Base-by-base conservation (phyloP, 2,329 filamentous ascomycete species). In the Epichloe glyceriae region DNA sequence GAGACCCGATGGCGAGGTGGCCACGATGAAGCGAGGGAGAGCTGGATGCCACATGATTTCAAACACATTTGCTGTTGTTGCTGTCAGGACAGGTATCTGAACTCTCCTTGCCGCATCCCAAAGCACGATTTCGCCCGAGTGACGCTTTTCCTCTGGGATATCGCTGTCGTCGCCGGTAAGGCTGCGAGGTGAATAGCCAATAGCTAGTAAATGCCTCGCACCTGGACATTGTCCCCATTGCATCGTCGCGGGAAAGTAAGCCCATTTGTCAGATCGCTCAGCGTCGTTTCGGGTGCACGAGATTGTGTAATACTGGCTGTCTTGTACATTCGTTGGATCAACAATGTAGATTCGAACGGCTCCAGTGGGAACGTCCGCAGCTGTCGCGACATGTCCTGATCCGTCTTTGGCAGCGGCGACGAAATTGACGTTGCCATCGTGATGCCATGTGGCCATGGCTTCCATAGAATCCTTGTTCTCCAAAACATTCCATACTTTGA, bases 11-110 rank as follows among this genome's bases (percentile, higher is more conserved):
- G 77, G 76, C 0, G 79, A 76, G 0, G 78, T 82, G 2, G 79
- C 80, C 4, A 72, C 78, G 5, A 79, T 65, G 55, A 83, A 83
- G 20, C 69, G 67, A 3, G 68, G 64, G 44, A 75, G 66, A 0
- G 60, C 69, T 0, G 80, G 80, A 57, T 84, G 80, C 80, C 80
- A 84, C 0, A 72, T 66, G 2, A 83, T 75, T 57, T 84, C 80
- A 43, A 84, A 84, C 2, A 83, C 77, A 51, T 84, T 83, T 44
- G 78, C 73, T 0, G 72, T 73, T 0, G 73, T 73, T 1, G 71
- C 74, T 3, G 74, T 73, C 19, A 70, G 64, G 3, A 83, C 69
- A 4, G 66, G 68, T 43, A 80, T 64, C 43, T 70, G 66, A 10
- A 67, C 60, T 10, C 68, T 67, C 2, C 64, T 66, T 0, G 61